Base-by-base conservation (phyloP, 2,329 filamentous ascomycete genomes). In the Bipolaris sorokiniana region DNA sequence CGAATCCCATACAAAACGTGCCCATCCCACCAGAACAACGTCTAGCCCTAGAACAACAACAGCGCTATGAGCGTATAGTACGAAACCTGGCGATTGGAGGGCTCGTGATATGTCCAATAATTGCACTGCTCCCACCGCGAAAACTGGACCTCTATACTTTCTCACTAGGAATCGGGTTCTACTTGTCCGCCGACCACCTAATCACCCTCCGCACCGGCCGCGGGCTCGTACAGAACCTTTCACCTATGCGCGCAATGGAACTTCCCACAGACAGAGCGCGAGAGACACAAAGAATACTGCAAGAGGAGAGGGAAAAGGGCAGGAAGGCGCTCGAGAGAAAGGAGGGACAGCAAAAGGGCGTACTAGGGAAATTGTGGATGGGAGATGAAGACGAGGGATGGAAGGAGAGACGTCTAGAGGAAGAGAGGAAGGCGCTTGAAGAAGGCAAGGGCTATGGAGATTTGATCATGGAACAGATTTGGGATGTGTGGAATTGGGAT, bases 71-170 rank as follows among this genome's bases (percentile, higher is more conserved):
- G 3, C 62, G 60, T 48, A 61, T 76, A 54, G 63, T 64, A 18
- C 81, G 81, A 70, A 81, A 79, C 62, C 67, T 79, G 61, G 80
- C 84, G 15, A 73, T 85, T 31, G 77, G 73, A 52, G 77, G 81
- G 46, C 71, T 84, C 26, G 67, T 88, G 18, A 69, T 80, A 46
- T 85, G 83, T 57, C 86, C 86, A 0, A 61, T 82, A 7, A 78
- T 88, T 48, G 81, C 82, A 46, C 67, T 81, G 15, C 74, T 88
- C 9, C 86, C 86, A 9, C 86, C 86, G 0, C 83, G 86, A 44
- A 88, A 88, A 73, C 73, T 88, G 48, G 86, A 88, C 68, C 66
- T 84, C 51, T 87, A 86, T 75, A 88, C 85, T 16, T 78, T 86
- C 64, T 78, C 78, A 0, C 80, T 88, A 7, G 73, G 79, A 40